These are phyloP conservation scores for Leishmania tropica DNA, from an alignment of 208 protist species.

Conservation along the genomic window DNA sequence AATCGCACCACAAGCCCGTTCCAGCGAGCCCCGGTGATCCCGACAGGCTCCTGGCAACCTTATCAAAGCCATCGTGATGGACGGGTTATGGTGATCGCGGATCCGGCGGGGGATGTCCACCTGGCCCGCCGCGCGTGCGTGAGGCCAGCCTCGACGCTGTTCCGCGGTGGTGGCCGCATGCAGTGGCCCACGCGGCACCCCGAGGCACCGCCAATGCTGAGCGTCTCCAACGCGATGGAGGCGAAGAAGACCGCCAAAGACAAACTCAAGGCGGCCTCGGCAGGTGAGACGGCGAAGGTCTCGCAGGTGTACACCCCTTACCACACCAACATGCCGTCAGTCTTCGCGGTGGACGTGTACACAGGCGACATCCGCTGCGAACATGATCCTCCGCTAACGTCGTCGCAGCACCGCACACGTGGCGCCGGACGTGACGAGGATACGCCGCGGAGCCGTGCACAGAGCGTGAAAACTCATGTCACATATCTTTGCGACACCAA, in stretches of 20 bases:
- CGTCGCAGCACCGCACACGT: not conserved
- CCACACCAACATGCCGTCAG: slow-evolving; percentile 49
- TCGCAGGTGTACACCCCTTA: slow-evolving; percentile 29
- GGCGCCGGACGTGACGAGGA: slow-evolving; percentile 7
- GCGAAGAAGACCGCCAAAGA: slow-evolving; percentile 33
- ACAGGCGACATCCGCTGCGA: slow-evolving; percentile 45
- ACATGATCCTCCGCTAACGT: slow-evolving; percentile 7
- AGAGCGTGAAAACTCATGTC: slow-evolving; percentile 13
- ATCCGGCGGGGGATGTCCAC: slow-evolving; percentile 52
- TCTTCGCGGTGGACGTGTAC: slow-evolving; percentile 47
- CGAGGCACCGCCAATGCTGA: slow-evolving; percentile 24
- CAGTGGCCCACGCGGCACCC: slow-evolving; percentile 38
- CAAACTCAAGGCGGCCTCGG: slow-evolving; percentile 29
- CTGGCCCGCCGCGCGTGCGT: slow-evolving; percentile 59
- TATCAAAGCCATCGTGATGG: slow-evolving; percentile 19
- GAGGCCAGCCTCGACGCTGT: slow-evolving; percentile 26
- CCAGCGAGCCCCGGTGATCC: slow-evolving; percentile 24
- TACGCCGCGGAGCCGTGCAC: not conserved
- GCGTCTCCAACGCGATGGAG: slow-evolving; percentile 19
- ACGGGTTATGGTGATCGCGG: slow-evolving; percentile 36
- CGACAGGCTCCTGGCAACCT: slow-evolving; percentile 61
- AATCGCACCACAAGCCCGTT: slow-evolving; percentile 22
- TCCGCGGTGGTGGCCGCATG: slow-evolving; percentile 47
- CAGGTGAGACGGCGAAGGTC: slow-evolving; percentile 4
- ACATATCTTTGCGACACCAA: slow-evolving; percentile 46